Conservation (phyloP, 768 basidiomycete genomes). For the Mrakia frigida region DNA sequence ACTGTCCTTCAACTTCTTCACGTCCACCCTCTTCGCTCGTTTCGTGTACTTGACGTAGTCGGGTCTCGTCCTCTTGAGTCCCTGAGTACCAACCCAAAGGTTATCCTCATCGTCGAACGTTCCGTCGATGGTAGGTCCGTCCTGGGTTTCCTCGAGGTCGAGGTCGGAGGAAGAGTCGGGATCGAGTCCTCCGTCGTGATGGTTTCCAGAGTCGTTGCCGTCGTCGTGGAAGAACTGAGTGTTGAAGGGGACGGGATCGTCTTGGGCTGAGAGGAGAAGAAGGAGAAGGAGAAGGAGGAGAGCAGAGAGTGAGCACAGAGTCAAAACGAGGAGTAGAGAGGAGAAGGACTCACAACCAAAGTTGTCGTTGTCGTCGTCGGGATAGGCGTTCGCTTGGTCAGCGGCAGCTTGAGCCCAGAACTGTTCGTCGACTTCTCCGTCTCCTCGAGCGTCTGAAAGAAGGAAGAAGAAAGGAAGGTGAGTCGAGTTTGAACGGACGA, state of each 20-base stretch:
- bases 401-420: constrained; percentile 97
- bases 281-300: background rate
- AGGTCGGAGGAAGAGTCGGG: constrained; percentile 54
- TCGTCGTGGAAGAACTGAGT: constrained; percentile 94
- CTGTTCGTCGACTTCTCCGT: constrained; percentile 89
- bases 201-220: constrained; percentile 58
- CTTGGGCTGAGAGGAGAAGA: background rate
- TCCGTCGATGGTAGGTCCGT: constrained; percentile 4
- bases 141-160: constrained; percentile 49
- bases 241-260: constrained; percentile 65
- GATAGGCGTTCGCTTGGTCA: constrained; percentile 58
- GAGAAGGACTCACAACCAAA: constrained; percentile 53
- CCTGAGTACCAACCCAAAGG: constrained; percentile 72
- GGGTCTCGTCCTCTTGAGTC: constrained; percentile 69
- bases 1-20: constrained; percentile 92
- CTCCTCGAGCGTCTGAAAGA: constrained; percentile 50
- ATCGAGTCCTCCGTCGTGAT: constrained; percentile 52
- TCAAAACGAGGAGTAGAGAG: background rate
- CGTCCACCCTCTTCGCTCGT: constrained; percentile 92
- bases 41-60: constrained; percentile 91
- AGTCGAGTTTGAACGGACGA: background rate
- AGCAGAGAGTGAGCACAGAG: background rate
- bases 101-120: constrained; percentile 21
- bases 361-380: constrained; percentile 52
- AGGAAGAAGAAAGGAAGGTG: background rate